Percentiles rank a stretch among this genome's conserved stretches.
Evolutionary conservation across 768 basidiomycete genomes (phyloP).

Genomic region (Amanita brunnescens): DNA sequence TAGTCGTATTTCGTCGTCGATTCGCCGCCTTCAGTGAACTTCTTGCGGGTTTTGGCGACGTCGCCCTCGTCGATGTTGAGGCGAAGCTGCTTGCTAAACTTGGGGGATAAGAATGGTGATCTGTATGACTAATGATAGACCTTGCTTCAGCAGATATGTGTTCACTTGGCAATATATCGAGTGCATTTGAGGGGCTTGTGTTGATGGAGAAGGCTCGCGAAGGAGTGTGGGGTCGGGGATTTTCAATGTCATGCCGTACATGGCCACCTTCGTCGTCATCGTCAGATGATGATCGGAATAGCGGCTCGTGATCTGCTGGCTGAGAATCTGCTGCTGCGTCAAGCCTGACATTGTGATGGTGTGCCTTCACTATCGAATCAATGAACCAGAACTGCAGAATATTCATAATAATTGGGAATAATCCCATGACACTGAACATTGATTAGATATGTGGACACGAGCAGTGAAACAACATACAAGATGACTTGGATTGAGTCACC

Average conservation of each 20-base stretch:
- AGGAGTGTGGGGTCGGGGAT: constrained; percentile 25
- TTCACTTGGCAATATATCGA: constrained; percentile 24
- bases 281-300: constrained; percentile 44
- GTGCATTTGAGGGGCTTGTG: constrained; percentile 8
- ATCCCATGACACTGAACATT: constrained; percentile 66
- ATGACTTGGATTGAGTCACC: constrained; percentile 67
- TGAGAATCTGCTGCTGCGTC: constrained; percentile 31
- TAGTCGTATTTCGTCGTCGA: constrained; percentile 12
- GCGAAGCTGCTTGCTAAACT: constrained; percentile 36
- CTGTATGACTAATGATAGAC: constrained; percentile 23
- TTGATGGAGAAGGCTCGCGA: constrained; percentile 24
- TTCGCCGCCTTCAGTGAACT: constrained; percentile 31
- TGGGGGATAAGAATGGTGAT: constrained; percentile 56
- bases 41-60: constrained; percentile 21
- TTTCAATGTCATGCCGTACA: constrained; percentile 36
- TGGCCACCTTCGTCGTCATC: constrained; percentile 46
- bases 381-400: constrained; percentile 92
- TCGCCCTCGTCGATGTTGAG: constrained; percentile 22
- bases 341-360: constrained; percentile 25
- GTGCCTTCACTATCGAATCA: constrained; percentile 83
- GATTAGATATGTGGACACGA: not conserved
- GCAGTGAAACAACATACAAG: constrained; percentile 45
- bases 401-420: constrained; percentile 88
- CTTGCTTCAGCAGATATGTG: constrained; percentile 31
- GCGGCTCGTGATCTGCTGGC: constrained; percentile 46